Evolutionary conservation across 176 grass and related monocot species (phyloP).

Genomic region (Rhynchospora pubera): DNA sequence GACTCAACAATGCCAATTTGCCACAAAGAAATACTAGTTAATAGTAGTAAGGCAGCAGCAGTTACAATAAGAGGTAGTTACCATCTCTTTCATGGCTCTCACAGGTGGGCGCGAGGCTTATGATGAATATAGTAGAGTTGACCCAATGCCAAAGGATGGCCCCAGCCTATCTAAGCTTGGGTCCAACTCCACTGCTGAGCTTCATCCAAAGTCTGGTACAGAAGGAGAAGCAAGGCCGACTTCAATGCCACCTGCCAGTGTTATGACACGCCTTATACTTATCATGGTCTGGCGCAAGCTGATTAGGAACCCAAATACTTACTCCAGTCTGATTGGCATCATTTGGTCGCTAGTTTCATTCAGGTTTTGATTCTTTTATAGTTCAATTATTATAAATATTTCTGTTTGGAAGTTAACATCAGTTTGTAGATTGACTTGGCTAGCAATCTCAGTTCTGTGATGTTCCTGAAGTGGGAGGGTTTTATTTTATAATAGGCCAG

Average conservation of each 20-base stretch:
- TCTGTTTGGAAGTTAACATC: not conserved
- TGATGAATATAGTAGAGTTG: slow-evolving; percentile 23
- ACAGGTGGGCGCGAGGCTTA: slow-evolving; percentile 23
- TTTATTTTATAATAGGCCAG: not conserved
- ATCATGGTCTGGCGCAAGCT: slow-evolving; percentile 99
- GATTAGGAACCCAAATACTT: slow-evolving; percentile 87
- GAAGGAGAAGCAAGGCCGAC: slow-evolving; percentile 37
- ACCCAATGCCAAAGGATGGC: slow-evolving; percentile 37
- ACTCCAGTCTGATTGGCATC: slow-evolving; percentile 81
- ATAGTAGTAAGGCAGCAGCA: not conserved
- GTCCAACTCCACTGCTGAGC: slow-evolving; percentile 74
- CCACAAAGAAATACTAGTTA: not conserved
- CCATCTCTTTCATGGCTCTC: not conserved
- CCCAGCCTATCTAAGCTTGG: slow-evolving; percentile 63
- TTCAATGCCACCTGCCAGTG: slow-evolving; percentile 64
- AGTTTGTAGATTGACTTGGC: not conserved
- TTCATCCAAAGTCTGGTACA: slow-evolving; percentile 43
- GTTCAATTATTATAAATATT: not conserved
- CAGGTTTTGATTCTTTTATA: slow-evolving; percentile 35
- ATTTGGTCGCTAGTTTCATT: slow-evolving; percentile 85
- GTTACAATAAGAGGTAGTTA: not conserved
- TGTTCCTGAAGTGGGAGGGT: not conserved
- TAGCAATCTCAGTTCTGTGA: not conserved
- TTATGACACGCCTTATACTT: slow-evolving; percentile 89
- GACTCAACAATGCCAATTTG: not conserved